Base-by-base conservation (phyloP, 179 eudicot species). In the Heliamphora pulchella region DNA sequence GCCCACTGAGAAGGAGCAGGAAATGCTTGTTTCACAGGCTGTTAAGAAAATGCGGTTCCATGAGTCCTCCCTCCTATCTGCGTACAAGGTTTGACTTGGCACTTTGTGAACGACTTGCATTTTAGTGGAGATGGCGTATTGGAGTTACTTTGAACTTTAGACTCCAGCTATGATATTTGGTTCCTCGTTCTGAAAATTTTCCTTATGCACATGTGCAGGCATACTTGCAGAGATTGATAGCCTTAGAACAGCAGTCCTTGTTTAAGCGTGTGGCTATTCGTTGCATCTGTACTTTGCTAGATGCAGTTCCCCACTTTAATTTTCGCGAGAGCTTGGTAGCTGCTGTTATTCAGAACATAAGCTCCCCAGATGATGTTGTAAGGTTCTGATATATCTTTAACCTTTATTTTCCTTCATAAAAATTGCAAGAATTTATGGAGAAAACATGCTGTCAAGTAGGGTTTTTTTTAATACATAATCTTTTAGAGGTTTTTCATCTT, bases 281-380 rank as follows among this genome's bases (percentile, higher is more conserved):
- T 6, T 96, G 98, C 86, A 81, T 91, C 63, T 92, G 99, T 81
- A 88, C 87, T 85, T 87, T 96, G 86, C 88, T 96, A 62, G 97
- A 90, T 48, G 92, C 97, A 39, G 94, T 88, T 81, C 99, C 98
- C 8, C 99, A 94, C 85, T 96, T 96, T 83, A 96, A 96, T 85
- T 92, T 84, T 82, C 92, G 96, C 41, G 94, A 92, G 76, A 89
- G 62, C 83, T 80, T 96, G 85, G 79, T 96, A 80, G 87, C 83
- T 76, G 92, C 93, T 80, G 96, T 91, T 78, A 85, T 92, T n/a
- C 81, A 84, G 86, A 88, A 91, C 85, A 87, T 96, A 81, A 86
- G 87, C 81, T 93, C 96, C 80, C 67, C 87, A 69, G 97, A 96
- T 90, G 98, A 92, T 79, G 91, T 91, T 61, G 83, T 89, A 81